Evolutionary conservation across 1,284 basidiomycete species (phyloP), one percentile per base, ranked within the genome.

Genomic region (Heliocybe sulcata): DNA sequence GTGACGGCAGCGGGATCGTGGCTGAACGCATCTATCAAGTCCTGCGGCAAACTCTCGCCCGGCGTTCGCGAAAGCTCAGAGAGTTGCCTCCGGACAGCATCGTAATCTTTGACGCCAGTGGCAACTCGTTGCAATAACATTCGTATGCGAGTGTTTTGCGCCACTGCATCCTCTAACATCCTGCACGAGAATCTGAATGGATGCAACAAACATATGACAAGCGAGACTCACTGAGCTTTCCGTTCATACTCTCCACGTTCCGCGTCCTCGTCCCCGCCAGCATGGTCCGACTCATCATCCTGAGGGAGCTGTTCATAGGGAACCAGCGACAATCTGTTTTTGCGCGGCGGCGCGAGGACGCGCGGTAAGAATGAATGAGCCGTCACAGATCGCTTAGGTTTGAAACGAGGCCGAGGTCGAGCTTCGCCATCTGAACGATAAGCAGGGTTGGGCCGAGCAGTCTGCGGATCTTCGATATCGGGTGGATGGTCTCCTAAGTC

Each of bases 1-100:
- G 80, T 85, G 9, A 87, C 79, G n/a, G 82, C 80, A 2, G 85
- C 79, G 35, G 87, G 88, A 64, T 90, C 87, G 57, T 87, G 85
- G 35, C 77, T 79, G 62, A 89, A 81, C 2, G 85, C 82, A 53
- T 90, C 87, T 33, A 88, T 65, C 12, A 90, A 72, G 14, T 87
- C 84, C 55, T 72, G 71, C 8, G 87, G 81, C 48, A 90, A 71
- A 51, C 70, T 69, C 11, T 63, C 68, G 60, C 80, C 72, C 14
- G 72, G 64, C 33, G 80, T 66, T 11, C 76, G 79, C 26, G 85
- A 69, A 2, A 74, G 65, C 31, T 69, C 71, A 55, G 77, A 72
- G 42, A 85, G 69, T 31, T 71, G 70, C 14, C 73, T 65, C 60
- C 84, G 85, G 16, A 82, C 69, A 10, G 71, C 64, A 54, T 89